Conservation (phyloP, 1,139 yeast species). For the Torulaspora globosa region DNA sequence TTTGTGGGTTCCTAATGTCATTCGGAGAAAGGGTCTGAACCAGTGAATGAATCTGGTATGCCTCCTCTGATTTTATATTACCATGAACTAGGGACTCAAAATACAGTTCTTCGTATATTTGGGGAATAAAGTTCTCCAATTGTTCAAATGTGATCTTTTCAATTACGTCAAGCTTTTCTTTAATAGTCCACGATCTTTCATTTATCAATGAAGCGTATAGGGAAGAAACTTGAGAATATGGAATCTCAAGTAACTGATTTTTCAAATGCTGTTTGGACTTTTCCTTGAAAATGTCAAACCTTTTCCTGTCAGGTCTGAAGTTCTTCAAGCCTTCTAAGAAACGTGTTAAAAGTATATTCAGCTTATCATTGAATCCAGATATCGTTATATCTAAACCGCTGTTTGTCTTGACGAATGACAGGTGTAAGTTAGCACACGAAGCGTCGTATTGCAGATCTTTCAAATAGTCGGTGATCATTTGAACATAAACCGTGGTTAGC, state of each 20-base stretch:
- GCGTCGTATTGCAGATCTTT: slow-evolving; percentile 79
- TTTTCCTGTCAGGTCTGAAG: slow-evolving; percentile 51
- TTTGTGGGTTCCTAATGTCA: slow-evolving; percentile 27
- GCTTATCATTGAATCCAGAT: slow-evolving; percentile 80
- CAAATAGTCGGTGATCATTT: slow-evolving; percentile 68
- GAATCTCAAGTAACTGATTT: slow-evolving; percentile 71
- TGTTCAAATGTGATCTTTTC: slow-evolving; percentile 49
- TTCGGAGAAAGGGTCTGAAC: slow-evolving; percentile 36
- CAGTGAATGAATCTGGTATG: slow-evolving; percentile 46
- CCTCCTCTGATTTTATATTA: slow-evolving; percentile 58
- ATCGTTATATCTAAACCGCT: slow-evolving; percentile 69
- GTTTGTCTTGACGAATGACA: slow-evolving; percentile 54
- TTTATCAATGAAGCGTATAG: slow-evolving; percentile 60
- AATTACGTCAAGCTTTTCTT: slow-evolving; percentile 56
- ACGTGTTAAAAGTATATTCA: slow-evolving; percentile 56
- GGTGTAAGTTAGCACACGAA: slow-evolving; percentile 68
- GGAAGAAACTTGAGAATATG: slow-evolving; percentile 69
- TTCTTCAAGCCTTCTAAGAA: slow-evolving; percentile 51
- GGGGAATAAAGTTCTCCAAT: slow-evolving; percentile 45
- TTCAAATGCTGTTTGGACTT: slow-evolving; percentile 57
- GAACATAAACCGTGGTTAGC: slow-evolving; percentile 58
- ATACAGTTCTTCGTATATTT: slow-evolving; percentile 46
- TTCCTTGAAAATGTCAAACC: slow-evolving; percentile 66
- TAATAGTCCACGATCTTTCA: slow-evolving; percentile 63
- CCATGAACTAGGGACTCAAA: slow-evolving; percentile 77